Evolutionary conservation across 2,329 filamentous ascomycete species (phyloP), one percentile per base, ranked within the genome.

Genomic region (Botrytis deweyae): DNA sequence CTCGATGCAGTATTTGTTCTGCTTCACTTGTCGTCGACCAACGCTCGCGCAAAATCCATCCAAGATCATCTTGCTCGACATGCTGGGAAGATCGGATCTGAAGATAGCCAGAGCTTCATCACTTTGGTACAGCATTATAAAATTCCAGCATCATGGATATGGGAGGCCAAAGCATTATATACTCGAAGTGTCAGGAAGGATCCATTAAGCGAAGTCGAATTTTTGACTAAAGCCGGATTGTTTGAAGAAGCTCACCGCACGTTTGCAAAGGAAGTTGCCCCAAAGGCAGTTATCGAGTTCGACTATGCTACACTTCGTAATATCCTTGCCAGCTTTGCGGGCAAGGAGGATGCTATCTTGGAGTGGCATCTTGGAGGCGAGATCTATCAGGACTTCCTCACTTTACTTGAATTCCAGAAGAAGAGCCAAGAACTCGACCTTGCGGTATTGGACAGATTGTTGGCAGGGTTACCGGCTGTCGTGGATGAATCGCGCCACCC

Each of bases 201-300:
- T 80, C 87, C 92, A 18, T 87, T 86, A 64, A 85, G 86, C 8
- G 93, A 97, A 82, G 92, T 95, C 16, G 87, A 91, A 72, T 96
- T 91, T 79, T 89, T 99, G 20, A 87, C 98, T 74, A 89, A 90
- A 67, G 95, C 94, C 3, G 88, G 88, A 58, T 90, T 93, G 61
- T 92, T 90, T 82, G 86, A 89, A 44, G 93, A 96, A 81, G 96
- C 96, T 0, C 96, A 98, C 83, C 88, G 90, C 42, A 93, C 95
- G 1, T 91, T 99, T 72, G 89, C 92, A 75, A 89, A 89, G 76
- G 88, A 92, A 76, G 94, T 98, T 44, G 96, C 93, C 0, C 96
- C 96, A 0, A 86, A 88, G 42, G 90, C 93, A 18, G 88, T 99
- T 76, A 92, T 99, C 75, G 92, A 93, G 80, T 90, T 92, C 62